Evolutionary conservation across 148 eudicot species (phyloP), one percentile per base, ranked within the genome.

Genomic region (Nepenthes gracilis): DNA sequence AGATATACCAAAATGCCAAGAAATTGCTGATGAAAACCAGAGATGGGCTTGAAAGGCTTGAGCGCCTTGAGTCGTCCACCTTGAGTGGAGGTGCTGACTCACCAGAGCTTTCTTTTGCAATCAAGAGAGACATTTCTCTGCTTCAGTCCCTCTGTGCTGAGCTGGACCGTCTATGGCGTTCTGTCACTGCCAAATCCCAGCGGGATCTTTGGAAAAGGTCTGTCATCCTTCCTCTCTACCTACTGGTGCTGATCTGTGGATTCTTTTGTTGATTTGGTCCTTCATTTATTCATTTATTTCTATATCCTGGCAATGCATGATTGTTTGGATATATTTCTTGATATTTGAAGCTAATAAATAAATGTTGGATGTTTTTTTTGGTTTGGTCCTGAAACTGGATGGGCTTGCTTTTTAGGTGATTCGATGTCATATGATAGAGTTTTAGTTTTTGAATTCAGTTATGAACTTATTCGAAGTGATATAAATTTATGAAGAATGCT

Each of bases 131-230:
- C 6, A 72, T 92, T 35, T 52, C 59, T 2, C 87, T 80, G 51
- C 84, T 92, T 70, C 90, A 78, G 53, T 67, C 84, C 1, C 80
- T 92, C 38, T 92, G 97, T 47, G 36, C 64, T 43, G 82, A 87
- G 64, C 88, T 92, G 97, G 96, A 92, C 49, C 82, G 75, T 4
- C 76, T 80, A 50, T 92, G 97, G 97, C 84, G 96, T 5, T 83
- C 96, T 12, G 74, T 88, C 15, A 62, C 86, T 2, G 82, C 79
- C 59, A 92, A 83, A 63, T 73, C 97, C n/a, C 96, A 92, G 43
- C 93, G 93, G 47, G 93, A 92, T 83, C 83, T 85, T 59, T 91
- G 97, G 97, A 83, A 77, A 75, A 83, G 97, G 97, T 91, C 1
- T 7, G 2, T 5, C 34, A 10, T 58, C 35, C 48, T 13, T 33